Base-by-base conservation (phyloP, 169 alveolate species). In the Plasmodium malariae region DNA sequence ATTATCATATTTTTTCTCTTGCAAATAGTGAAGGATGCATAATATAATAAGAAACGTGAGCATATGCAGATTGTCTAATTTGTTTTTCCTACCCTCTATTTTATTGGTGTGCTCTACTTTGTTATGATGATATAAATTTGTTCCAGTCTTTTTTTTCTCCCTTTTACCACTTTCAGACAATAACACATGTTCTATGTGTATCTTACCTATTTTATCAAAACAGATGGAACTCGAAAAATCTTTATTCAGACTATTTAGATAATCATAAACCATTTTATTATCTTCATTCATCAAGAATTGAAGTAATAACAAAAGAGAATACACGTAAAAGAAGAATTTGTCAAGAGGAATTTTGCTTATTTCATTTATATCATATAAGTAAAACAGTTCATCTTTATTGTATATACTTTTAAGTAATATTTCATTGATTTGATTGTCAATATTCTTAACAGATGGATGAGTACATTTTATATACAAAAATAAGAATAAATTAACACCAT, bases 291-390 rank as follows among this genome's bases (percentile, higher is more conserved):
- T 14, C 51, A 69, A 45, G 30, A 40, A 30, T 14, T 69, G 68
- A 17, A 71, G 68, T 21, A 70, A 34, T 43, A 86, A 37, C 26
- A 69, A 32, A 68, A 86, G 55, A 19, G 92, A 86, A 86, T 86
- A 86, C 17, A 86, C 17, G 28, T 86, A 86, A 86, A 69, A 86
- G 49, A 86, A 86, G 30, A 86, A 86, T 43, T 86, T 62, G 49
- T 86, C 45, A 0, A 43, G 19, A 1, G 92, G 87, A 36, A 86
- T 86, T 69, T 70, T 86, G 21, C 40, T 68, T 63, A 86, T 57
- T 37, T 86, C 92, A 30, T 54, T 65, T 40, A 55, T 86, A 68
- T 59, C 37, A 57, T 55, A 86, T 21, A 86, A 26, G 19, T 62
- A 86, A 73, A 86, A 86, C 21, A 86, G 37, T 36, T 69, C 87